Evolutionary conservation across 495 filamentous ascomycete genomes (phyloP), one percentile per base, ranked within the genome.

Genomic region (Aspergillus haitiensis): DNA sequence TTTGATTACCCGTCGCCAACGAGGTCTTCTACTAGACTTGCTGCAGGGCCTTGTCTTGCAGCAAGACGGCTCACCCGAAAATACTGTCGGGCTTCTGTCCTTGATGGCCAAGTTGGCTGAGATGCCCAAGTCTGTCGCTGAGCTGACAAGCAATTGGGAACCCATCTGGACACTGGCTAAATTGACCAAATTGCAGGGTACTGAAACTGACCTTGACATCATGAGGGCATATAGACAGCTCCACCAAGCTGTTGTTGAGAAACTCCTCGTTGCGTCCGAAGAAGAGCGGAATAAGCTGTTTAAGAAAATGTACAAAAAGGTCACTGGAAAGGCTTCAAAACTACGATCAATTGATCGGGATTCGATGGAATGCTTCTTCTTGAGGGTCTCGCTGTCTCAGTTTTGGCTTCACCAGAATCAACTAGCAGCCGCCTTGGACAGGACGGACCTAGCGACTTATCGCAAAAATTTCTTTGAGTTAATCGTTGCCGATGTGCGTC

Each of bases 41-140:
- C 55, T 78, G 32, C 70, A 75, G 40, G 61, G 69, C 49, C 63
- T 74, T 46, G 16, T 75, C 16, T 57, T 74, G 8, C 66, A 68
- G 50, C 64, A 73, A 48, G 71, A 70, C 45, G 71, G 55, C 57
- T 51, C 61, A 7, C 56, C 70, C 3, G 71, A 72, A 32, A 44
- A 73, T 5, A 71, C 64, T 9, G 59, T 75, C 12, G 75, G 75
- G 1, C 59, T 77, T 0, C 46, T 77, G 46, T 75, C 76, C 1
- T 65, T 78, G 63, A 76, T 78, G 76, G 75, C 76, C 0, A 78
- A 76, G 34, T 47, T 78, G 34, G 72, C 75, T 5, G 71, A 71
- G 15, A 73, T 77, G 75, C 71, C 76, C 5, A 78, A 77, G 58
- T 74, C 70, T 27, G 63, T 74, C 35, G 74, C 76, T 13, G 62